Evolutionary conservation across 768 basidiomycete genomes (phyloP), one percentile per base, ranked within the genome.

Genomic region (Suillus hirtellus): DNA sequence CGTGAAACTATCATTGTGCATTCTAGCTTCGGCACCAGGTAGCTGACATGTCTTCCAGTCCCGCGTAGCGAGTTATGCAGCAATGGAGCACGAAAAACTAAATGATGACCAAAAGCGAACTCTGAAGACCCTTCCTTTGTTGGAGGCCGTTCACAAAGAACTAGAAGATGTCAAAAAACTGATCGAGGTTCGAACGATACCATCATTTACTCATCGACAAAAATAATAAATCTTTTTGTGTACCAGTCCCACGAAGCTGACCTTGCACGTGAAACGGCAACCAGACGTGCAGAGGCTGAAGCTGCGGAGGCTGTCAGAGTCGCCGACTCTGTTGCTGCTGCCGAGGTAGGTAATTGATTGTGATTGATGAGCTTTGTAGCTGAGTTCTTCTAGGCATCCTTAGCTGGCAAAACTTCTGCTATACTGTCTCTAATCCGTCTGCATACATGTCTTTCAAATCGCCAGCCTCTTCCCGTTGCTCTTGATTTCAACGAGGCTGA

Each of bases 21-120:
- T 40, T 58, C 24, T 10, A 17, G 24, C 38, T 42, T 42, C 24
- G 5, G 10, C 17, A 31, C 24, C 40, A 40, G 12, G 21, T 56
- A 56, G 15, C 17, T 44, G 40, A 60, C 46, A 31, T 62, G 12
- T 53, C 64, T 60, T 63, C 44, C 67, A 96, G 95, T 80, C 82
- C 65, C 86, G 94, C 65, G 85, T 93, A 80, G 79, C 87, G 54
- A 76, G 79, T 12, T 95, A 96, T 73, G 84, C 89, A 37, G 69
- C 85, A 3, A 88, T 84, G 21, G 86, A 87, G 34, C 74, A 82
- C 3, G 86, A 88, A 61, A 89, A 89, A 70, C 84, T 96, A 60
- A 93, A 96, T 66, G 92, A 94, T 47, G 95, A 96, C 75, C 95
- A 97, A 77, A 89, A 83, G 66, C 86, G 88, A 40, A 80, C 84